Evolutionary conservation across 345 rosid genomes (phyloP), one percentile per base, ranked within the genome.

Genomic region (Salix caprea): DNA sequence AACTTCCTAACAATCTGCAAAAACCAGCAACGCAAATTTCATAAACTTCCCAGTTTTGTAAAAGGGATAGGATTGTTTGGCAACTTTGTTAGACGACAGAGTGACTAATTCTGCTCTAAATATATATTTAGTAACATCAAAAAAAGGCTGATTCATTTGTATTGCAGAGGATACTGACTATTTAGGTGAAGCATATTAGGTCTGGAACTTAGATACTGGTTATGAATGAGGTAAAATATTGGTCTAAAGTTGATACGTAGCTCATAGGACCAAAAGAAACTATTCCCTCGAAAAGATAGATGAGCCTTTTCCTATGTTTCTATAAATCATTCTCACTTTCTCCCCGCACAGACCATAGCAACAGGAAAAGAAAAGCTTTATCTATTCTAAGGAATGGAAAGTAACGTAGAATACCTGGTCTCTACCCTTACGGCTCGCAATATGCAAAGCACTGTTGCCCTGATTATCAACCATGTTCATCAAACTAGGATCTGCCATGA

Each of bases 371-470:
- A 30, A 40, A 62, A 16, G 16, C 44, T 28, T 37, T 15, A 23
- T 6, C 28, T 52, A 69, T 54, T n/a, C 7, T 39, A 50, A 6
- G n/a, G 48, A 71, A 46, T 66, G 56, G 70, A 48, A 56, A 56
- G 62, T 48, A 37, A 48, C 15, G 50, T 64, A 37, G 28, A 30
- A 74, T 78, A 96, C 99, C 98, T 91, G 87, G 76, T 40, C 64
- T 76, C 92, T 84, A 72, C 88, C 89, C 84, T 93, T 93, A 10
- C 94, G 91, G 24, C 87, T 80, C 0, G 92, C 98, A 61, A 92
- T 83, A 82, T 96, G 97, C 84, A 96, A 80, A 40, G 99, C 93
- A 56, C 94, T 88, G 80, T 89, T 93, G 69, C 92, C 99, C 71
- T 91, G 92, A 54, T 76, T 77, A 81, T 96, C 99, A 23, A 83